Evolutionary conservation across 2,329 filamentous ascomycete genomes (phyloP).

Genomic region (Triangularia verruculosa): DNA sequence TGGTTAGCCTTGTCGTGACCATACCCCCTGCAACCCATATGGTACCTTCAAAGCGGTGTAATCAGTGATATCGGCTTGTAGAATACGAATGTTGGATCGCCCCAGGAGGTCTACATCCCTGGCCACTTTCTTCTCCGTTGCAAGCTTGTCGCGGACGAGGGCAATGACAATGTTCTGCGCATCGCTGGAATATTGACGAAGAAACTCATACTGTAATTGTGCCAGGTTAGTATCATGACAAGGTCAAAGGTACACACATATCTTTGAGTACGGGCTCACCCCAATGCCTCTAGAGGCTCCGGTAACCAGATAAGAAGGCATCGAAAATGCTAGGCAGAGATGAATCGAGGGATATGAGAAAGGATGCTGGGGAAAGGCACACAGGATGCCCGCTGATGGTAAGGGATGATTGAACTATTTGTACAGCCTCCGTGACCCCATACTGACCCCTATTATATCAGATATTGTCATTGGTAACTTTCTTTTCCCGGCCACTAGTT

Average conservation of each 20-base stretch:
- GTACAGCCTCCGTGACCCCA: background rate
- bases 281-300: slow-evolving; percentile 20
- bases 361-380: background rate
- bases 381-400: background rate
- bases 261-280: too few relatives aligned
- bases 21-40: too few relatives aligned
- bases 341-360: background rate
- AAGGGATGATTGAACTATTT: background rate
- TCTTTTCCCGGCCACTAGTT: background rate
- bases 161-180: slow-evolving; percentile 41
- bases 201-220: slow-evolving; percentile 17
- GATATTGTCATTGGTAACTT: background rate
- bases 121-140: slow-evolving; percentile 39
- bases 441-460: background rate
- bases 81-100: slow-evolving; percentile 39
- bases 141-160: slow-evolving; percentile 43
- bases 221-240: background rate
- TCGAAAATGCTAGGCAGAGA: slow-evolving; percentile 1
- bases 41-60: slow-evolving; percentile 31
- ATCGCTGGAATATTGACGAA: slow-evolving; percentile 40
- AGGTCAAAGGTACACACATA: too few relatives aligned
- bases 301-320: slow-evolving; percentile 22
- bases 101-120: slow-evolving; percentile 27
- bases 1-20: background rate
- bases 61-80: slow-evolving; percentile 41